Conservation (phyloP, 2,329 filamentous ascomycete genomes). For the Fusarium secorum region DNA sequence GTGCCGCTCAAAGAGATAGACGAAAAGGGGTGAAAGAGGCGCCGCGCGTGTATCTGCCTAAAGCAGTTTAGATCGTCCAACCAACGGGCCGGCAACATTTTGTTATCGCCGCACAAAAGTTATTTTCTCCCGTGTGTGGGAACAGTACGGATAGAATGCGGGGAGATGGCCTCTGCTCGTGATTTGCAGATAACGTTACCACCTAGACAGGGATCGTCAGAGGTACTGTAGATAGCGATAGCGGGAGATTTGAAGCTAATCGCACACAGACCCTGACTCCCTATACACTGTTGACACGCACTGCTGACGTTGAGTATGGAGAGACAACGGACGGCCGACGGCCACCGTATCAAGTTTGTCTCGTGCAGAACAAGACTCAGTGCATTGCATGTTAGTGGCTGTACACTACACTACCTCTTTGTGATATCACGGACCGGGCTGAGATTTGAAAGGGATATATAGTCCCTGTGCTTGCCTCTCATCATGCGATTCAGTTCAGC, state of each 20-base stretch:
- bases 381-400: not conserved
- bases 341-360: not conserved
- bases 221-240: too few species aligned
- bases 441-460: not conserved
- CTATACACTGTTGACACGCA: not conserved
- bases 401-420: not conserved
- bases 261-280: not conserved
- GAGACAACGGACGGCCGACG: not conserved
- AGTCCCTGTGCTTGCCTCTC: not conserved
- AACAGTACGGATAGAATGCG: not conserved
- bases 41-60: conserved; percentile 31
- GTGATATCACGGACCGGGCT: not conserved
- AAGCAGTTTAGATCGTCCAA: not conserved
- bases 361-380: not conserved
- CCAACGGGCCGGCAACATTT: not conserved
- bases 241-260: not conserved
- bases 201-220: not conserved
- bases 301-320: not conserved
- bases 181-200: not conserved
- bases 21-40: conserved; percentile 40
- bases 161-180: not conserved
- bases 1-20: too few species aligned
- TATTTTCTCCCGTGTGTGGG: not conserved
- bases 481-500: not conserved
- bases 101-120: not conserved